These are phyloP conservation scores for Casuarina equisetifolia DNA, from an alignment of 306 rosid genomes.

Conservation along the genomic window DNA sequence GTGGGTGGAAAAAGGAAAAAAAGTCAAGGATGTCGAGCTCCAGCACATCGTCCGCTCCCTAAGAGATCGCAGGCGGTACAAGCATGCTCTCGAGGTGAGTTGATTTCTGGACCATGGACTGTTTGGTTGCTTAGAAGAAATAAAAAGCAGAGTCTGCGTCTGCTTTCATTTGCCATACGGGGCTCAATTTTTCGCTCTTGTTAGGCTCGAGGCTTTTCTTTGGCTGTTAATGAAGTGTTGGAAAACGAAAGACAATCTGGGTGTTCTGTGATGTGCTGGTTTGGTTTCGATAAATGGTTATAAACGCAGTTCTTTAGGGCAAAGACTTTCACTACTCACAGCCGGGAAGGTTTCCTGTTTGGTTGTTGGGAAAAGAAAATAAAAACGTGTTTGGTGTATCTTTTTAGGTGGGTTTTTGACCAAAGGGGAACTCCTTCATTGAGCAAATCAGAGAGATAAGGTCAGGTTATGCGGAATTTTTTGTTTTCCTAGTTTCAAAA, in stretches of 20 bases:
- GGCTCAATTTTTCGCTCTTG: neutral
- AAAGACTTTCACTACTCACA: neutral
- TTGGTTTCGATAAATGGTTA: neutral
- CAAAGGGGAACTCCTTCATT: neutral
- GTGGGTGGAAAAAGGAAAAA: conserved; percentile 52
- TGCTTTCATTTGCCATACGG: neutral
- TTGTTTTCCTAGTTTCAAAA: neutral
- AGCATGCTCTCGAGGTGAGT: conserved; percentile 64
- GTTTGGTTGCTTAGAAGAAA: conserved; percentile 6
- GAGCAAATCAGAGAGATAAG: neutral
- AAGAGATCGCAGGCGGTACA: conserved; percentile 46
- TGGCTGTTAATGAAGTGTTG: neutral
- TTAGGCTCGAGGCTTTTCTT: neutral
- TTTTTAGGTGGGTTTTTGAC: too few relatives aligned
- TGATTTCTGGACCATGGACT: neutral
- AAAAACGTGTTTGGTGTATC: neutral
- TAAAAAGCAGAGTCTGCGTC: neutral
- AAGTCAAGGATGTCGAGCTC: conserved; percentile 27
- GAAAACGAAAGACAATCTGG: neutral
- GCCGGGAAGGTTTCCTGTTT: neutral
- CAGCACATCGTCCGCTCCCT: conserved; percentile 42
- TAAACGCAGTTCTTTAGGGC: neutral
- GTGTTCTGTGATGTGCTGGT: neutral
- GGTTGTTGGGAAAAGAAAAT: neutral
- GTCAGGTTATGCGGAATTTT: neutral